Evolutionary conservation across 371 early-diverging fungal species (phyloP).

Genomic region (Sporodiniella umbellata): DNA sequence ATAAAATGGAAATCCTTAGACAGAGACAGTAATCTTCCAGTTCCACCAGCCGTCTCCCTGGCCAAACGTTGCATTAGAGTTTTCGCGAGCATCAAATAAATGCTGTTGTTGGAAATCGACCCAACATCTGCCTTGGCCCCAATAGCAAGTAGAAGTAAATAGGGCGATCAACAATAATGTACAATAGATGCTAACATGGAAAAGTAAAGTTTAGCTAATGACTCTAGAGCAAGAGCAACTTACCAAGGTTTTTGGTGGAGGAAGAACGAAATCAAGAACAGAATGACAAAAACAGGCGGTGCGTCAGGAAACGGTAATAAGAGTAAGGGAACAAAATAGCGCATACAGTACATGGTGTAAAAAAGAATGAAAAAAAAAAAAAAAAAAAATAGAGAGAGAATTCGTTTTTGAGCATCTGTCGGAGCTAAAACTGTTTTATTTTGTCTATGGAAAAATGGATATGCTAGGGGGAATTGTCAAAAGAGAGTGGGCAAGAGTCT

Average conservation of each 20-base stretch:
- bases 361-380: neutral
- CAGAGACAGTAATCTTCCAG: constrained; percentile 44
- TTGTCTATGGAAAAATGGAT: no score
- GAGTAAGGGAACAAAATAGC: constrained; percentile 63
- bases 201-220: no score
- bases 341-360: constrained; percentile 57
- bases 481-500: no score
- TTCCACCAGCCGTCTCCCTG: constrained; percentile 53
- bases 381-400: neutral
- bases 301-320: constrained; percentile 67
- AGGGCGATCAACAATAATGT: constrained; percentile 57
- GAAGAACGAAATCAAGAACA: constrained; percentile 61
- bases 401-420: no score
- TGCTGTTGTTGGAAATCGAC: constrained; percentile 48
- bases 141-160: constrained; percentile 66
- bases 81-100: constrained; percentile 38
- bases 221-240: neutral
- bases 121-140: constrained; percentile 72
- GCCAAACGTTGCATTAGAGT: constrained; percentile 46
- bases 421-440: no score
- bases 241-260: constrained; percentile 69
- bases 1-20: constrained; percentile 16
- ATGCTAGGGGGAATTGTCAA: no score
- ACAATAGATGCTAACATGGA: constrained; percentile 63
- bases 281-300: constrained; percentile 61